Percentiles rank a stretch among this genome's conserved stretches.
Conservation (phyloP, 2,329 filamentous ascomycete genomes). For the Clonostachys chloroleuca region DNA sequence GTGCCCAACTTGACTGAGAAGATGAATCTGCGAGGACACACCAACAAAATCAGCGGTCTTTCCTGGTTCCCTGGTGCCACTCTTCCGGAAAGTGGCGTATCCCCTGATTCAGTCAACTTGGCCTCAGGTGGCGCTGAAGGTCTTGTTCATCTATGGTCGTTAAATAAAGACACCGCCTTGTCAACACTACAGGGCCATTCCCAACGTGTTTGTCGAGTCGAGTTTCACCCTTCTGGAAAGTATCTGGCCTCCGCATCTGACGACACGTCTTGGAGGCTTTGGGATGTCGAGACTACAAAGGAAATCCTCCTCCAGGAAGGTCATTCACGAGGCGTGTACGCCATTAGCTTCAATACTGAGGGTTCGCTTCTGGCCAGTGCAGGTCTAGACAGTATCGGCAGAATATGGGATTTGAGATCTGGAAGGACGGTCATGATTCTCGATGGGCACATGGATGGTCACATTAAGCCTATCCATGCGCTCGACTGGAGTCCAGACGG, state of each 20-base stretch:
- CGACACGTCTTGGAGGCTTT: slow-evolving; percentile 94
- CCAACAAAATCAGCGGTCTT: slow-evolving; percentile 82
- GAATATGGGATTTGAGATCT: slow-evolving; percentile 91
- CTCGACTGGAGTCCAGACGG: slow-evolving; percentile 92
- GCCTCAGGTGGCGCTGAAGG: slow-evolving; percentile 89
- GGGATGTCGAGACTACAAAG: slow-evolving; percentile 83
- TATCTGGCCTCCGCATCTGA: slow-evolving; percentile 92
- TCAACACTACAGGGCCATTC: slow-evolving; percentile 79
- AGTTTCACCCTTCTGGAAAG: slow-evolving; percentile 87
- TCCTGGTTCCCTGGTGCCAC: slow-evolving; percentile 87
- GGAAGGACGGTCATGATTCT: slow-evolving; percentile 94
- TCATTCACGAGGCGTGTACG: slow-evolving; percentile 89
- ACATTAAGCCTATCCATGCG: slow-evolving; percentile 88
- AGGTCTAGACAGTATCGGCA: slow-evolving; percentile 90
- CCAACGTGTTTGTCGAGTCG: slow-evolving; percentile 83
- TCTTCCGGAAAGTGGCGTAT: slow-evolving; percentile 64
- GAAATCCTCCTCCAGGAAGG: slow-evolving; percentile 90
- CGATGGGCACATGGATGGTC: slow-evolving; percentile 75
- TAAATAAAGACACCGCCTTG: slow-evolving; percentile 80
- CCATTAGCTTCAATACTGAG: slow-evolving; percentile 84
- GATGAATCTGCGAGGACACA: slow-evolving; percentile 75
- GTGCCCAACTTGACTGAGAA: slow-evolving; percentile 80
- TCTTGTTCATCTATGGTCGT: slow-evolving; percentile 83
- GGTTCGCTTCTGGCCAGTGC: slow-evolving; percentile 87
- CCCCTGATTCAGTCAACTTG: slow-evolving; percentile 72